These are phyloP conservation scores for Neurospora sp. DNA, from an alignment of 495 filamentous ascomycete species.

Conservation along the genomic window DNA sequence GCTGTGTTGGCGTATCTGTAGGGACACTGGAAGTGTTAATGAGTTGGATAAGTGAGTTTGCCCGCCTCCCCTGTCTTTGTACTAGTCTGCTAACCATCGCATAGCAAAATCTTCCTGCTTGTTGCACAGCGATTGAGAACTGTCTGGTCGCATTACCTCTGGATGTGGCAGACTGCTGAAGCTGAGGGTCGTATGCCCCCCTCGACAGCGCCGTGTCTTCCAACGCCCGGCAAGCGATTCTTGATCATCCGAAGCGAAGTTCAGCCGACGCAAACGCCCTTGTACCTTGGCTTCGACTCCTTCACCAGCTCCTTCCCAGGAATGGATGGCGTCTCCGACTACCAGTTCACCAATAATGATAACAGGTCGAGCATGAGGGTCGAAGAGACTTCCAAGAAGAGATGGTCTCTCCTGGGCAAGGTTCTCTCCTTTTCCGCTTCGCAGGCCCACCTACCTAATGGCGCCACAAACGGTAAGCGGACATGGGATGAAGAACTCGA, in stretches of 20 bases:
- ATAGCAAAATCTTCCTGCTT: slow-evolving; percentile 57
- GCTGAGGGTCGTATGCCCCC: slow-evolving; percentile 43
- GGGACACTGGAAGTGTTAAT: slow-evolving; percentile 60
- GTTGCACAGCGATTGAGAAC: slow-evolving; percentile 60
- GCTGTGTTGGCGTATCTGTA: slow-evolving; percentile 82
- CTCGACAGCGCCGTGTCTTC: slow-evolving; percentile 74
- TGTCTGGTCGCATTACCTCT: slow-evolving; percentile 72
- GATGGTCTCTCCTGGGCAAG: slow-evolving; percentile 61
- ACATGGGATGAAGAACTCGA: slow-evolving; percentile 32
- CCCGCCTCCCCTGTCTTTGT: slow-evolving; percentile 16
- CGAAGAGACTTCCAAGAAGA: slow-evolving; percentile 39
- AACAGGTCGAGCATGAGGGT: not conserved
- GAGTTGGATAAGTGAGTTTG: slow-evolving; percentile 58
- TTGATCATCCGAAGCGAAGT: slow-evolving; percentile 86
- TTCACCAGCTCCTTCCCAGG: slow-evolving; percentile 14
- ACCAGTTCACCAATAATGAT: slow-evolving; percentile 7
- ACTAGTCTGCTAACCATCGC: slow-evolving; percentile 6
- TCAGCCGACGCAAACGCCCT: slow-evolving; percentile 41
- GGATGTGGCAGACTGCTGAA: slow-evolving; percentile 55
- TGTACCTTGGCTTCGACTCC: slow-evolving; percentile 32
- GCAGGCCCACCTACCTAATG: slow-evolving; percentile 4
- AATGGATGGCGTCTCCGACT: slow-evolving; percentile 1
- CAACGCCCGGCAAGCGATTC: slow-evolving; percentile 82
- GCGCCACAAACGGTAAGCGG: slow-evolving; percentile 8
- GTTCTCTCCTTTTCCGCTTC: slow-evolving; percentile 46